These are phyloP conservation scores for Drechslera avenae DNA, from an alignment of 2,329 filamentous ascomycete genomes.

Conservation along the genomic window DNA sequence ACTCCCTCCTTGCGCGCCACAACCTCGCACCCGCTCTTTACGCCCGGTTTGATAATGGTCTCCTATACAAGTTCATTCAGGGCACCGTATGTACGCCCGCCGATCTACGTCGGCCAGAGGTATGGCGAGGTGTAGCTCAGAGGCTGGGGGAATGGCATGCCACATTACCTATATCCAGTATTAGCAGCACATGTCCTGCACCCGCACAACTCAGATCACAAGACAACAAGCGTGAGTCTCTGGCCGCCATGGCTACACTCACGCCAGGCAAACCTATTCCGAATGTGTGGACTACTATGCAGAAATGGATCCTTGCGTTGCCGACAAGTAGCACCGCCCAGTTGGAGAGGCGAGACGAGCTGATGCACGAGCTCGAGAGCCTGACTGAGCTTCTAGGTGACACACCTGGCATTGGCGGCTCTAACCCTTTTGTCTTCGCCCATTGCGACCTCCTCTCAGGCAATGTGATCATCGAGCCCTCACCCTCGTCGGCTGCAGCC, in stretches of 20 bases:
- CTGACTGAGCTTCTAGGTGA: constrained; percentile 75
- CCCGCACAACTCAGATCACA: constrained; percentile 36
- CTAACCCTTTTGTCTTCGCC: constrained; percentile 81
- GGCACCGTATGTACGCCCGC: constrained; percentile 79
- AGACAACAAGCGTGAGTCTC: constrained; percentile 46
- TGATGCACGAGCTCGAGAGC: constrained; percentile 76
- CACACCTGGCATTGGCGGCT: constrained; percentile 72
- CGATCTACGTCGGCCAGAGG: constrained; percentile 74
- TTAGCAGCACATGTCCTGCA: constrained; percentile 50
- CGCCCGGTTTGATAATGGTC: constrained; percentile 92
- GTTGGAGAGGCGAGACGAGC: constrained; percentile 65
- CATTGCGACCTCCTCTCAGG: constrained; percentile 96
- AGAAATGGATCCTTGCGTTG: constrained; percentile 91
- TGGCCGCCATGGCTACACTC: constrained; percentile 45
- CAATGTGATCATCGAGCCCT: constrained; percentile 85
- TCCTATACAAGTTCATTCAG: constrained; percentile 89
- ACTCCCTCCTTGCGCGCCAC: constrained; percentile 83
- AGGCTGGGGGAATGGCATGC: constrained; percentile 94
- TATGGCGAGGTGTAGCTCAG: constrained; percentile 83
- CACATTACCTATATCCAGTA: constrained; percentile 61
- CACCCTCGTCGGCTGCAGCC: constrained; percentile 40
- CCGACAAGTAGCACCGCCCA: constrained; percentile 74
- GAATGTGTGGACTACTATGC: constrained; percentile 93
- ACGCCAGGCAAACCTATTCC: constrained; percentile 74
- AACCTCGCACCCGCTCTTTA: constrained; percentile 85